phyloP scores from a whole-genome alignment of 441 rosid species.

The Syzygium malaccense region DNA sequence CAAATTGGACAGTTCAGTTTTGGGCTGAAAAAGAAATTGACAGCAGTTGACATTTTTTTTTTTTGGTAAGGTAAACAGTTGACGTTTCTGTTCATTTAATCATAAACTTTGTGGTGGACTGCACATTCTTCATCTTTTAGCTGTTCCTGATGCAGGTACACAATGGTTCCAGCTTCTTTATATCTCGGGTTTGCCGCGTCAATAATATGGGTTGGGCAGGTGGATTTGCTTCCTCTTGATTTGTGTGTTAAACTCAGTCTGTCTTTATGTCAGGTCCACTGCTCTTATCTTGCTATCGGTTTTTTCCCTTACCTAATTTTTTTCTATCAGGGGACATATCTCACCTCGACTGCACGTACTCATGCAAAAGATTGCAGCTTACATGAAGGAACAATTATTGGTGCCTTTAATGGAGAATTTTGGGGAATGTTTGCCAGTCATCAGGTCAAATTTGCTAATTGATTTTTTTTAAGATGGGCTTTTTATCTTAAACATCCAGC shows the following conservation, averaged over 20 bases:
- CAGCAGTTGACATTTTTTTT: too few relatives aligned
- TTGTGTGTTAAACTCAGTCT: not conserved
- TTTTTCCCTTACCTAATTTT: conserved; percentile 4
- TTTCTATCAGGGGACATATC: conserved; percentile 72
- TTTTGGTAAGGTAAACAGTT: too few relatives aligned
- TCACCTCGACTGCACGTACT: conserved; percentile 68
- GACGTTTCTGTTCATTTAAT: not conserved
- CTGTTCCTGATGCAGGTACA: conserved; percentile 41
- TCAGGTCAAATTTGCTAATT: conserved; percentile 44
- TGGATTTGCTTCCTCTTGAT: conserved; percentile 7
- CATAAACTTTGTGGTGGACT: not conserved
- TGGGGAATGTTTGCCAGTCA: conserved; percentile 86
- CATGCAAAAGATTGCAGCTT: conserved; percentile 55
- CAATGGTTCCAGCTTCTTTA: conserved; percentile 82
- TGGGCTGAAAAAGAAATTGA: not conserved
- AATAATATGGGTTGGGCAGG: conserved; percentile 97
- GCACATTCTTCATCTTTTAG: not conserved
- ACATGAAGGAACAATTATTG: conserved; percentile 74
- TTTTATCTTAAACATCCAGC: not conserved
- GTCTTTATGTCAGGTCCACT: not conserved
- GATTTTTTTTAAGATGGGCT: not conserved
- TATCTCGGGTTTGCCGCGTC: conserved; percentile 92
- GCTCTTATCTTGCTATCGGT: not conserved
- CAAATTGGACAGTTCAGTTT: not conserved
- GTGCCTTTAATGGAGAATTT: conserved; percentile 86